Evolutionary conservation across 192 early-diverging fungal genomes (phyloP).

Genomic region (Coemansia sp.): DNA sequence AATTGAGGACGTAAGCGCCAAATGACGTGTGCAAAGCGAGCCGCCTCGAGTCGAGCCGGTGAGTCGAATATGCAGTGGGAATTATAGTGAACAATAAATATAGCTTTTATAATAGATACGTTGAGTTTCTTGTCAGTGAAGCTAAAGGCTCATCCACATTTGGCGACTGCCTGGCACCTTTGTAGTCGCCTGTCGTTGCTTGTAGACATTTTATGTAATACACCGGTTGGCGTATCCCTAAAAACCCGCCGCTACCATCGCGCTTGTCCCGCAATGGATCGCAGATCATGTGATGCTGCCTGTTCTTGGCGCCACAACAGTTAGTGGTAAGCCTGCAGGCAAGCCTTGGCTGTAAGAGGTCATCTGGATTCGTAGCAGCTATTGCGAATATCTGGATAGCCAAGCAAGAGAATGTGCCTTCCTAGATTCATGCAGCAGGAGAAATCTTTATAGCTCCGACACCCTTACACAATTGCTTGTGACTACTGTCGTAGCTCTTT

Average conservation of each 20-base stretch:
- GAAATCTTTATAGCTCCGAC: neutral
- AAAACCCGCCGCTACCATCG: too few relatives aligned
- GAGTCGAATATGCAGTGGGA: neutral
- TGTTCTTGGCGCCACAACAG: too few relatives aligned
- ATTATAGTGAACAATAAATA: neutral
- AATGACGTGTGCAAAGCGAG: neutral
- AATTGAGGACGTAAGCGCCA: constrained; percentile 2
- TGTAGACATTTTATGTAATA: too few relatives aligned
- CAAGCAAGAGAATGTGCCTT: neutral
- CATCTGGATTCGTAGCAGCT: neutral
- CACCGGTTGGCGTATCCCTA: too few relatives aligned
- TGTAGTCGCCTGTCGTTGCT: too few relatives aligned
- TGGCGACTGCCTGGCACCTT: too few relatives aligned
- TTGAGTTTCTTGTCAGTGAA: too few relatives aligned
- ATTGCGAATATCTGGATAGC: neutral
- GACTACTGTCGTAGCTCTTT: neutral
- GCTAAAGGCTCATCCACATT: too few relatives aligned
- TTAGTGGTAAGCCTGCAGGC: neutral
- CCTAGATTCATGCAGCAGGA: neutral
- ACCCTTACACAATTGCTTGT: neutral
- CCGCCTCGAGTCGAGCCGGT: neutral
- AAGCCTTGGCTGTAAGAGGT: neutral
- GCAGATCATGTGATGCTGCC: too few relatives aligned
- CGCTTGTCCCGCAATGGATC: too few relatives aligned
- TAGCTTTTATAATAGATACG: too few relatives aligned